These are phyloP conservation scores for Orbilia brochopaga DNA, from an alignment of 2,329 filamentous ascomycete species.

Conservation along the genomic window DNA sequence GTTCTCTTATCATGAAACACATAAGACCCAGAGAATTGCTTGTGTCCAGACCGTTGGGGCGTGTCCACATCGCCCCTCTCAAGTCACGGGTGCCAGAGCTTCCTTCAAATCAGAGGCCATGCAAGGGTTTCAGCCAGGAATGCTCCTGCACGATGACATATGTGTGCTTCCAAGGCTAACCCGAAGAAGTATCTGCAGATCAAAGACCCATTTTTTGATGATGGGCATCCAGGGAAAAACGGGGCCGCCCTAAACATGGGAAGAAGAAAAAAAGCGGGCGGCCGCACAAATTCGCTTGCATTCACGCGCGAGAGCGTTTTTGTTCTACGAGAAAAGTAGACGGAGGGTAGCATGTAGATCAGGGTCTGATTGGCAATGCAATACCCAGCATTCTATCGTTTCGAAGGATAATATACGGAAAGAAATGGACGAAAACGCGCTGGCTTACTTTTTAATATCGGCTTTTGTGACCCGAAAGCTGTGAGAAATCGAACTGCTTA, in stretches of 20 bases:
- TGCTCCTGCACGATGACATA: slow-evolving; percentile 47
- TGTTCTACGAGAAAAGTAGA: slow-evolving; percentile 21
- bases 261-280: not conserved
- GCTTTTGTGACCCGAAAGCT: slow-evolving; percentile 15
- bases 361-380: slow-evolving; percentile 46
- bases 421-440: too few species aligned
- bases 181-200: slow-evolving; percentile 44
- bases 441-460: not conserved
- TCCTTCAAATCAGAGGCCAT: slow-evolving; percentile 30
- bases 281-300: slow-evolving; percentile 26
- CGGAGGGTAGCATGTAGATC: slow-evolving; percentile 7
- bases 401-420: slow-evolving; percentile 11
- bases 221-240: slow-evolving; percentile 26
- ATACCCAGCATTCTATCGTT: slow-evolving; percentile 22
- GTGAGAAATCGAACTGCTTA: slow-evolving; percentile 18
- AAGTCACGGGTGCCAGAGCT: slow-evolving; percentile 47
- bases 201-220: slow-evolving; percentile 35
- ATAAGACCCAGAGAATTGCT: slow-evolving; percentile 26
- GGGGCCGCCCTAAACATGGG: not conserved
- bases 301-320: slow-evolving; percentile 26
- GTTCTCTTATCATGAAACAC: slow-evolving; percentile 51
- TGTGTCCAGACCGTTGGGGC: slow-evolving; percentile 47
- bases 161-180: slow-evolving; percentile 31
- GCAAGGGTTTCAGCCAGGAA: slow-evolving; percentile 49
- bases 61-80: slow-evolving; percentile 26